Percentiles rank a stretch among this genome's conserved stretches.
Conservation (phyloP, 345 rosid genomes). For the Cardamine occulta region DNA sequence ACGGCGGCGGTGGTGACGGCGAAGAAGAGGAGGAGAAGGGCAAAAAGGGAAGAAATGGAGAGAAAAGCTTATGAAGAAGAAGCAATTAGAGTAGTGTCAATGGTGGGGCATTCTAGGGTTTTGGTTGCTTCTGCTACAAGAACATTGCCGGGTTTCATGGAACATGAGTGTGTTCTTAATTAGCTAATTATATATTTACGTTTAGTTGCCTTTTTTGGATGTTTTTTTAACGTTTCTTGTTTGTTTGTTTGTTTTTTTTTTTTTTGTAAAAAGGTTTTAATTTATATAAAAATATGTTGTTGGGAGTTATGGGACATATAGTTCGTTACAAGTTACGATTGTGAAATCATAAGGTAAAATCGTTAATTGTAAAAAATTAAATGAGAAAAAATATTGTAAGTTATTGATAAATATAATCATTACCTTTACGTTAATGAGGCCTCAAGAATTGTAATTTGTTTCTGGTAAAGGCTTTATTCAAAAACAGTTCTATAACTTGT, state of each 20-base stretch:
- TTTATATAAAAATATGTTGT: background rate
- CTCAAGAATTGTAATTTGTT: background rate
- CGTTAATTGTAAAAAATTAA: background rate
- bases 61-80: slow-evolving; percentile 94
- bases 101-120: slow-evolving; percentile 88
- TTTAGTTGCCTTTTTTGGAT: background rate
- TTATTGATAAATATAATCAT: background rate
- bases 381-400: background rate
- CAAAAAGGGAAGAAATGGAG: slow-evolving; percentile 77
- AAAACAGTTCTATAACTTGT: too few relatives aligned
- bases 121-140: slow-evolving; percentile 71
- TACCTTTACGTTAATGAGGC: background rate
- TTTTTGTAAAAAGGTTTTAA: slow-evolving; percentile 19
- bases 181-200: slow-evolving; percentile 19
- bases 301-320: slow-evolving; percentile 1
- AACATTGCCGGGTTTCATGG: slow-evolving; percentile 65
- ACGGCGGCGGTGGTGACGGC: slow-evolving; percentile 72
- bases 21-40: slow-evolving; percentile 79
- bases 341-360: background rate
- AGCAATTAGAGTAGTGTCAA: slow-evolving; percentile 82
- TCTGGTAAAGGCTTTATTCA: too few relatives aligned
- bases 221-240: background rate
- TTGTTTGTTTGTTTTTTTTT: background rate
- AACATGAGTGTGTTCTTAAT: slow-evolving; percentile 57
- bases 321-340: background rate